Conservation (phyloP, 495 filamentous ascomycete species). For the Penicillium cosmopolitanum region DNA sequence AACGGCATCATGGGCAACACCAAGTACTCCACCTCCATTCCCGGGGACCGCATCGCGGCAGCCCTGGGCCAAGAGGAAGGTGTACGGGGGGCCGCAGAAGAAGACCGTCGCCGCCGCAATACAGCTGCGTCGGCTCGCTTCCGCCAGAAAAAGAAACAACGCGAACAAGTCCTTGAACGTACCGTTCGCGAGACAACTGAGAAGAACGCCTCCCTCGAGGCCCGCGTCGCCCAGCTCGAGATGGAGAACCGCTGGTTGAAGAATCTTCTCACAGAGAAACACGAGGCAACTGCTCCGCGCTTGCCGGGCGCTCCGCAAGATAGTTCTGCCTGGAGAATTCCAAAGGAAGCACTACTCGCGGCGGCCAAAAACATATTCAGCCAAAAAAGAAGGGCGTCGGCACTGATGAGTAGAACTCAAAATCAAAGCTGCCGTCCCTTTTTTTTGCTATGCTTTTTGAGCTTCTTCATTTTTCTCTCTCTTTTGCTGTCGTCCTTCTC, state of each 20-base stretch:
- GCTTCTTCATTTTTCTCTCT: slow-evolving; percentile 5
- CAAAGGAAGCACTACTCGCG: slow-evolving; percentile 18
- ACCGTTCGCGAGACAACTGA: slow-evolving; percentile 89
- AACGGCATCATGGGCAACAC: slow-evolving; percentile 50
- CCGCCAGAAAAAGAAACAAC: slow-evolving; percentile 99
- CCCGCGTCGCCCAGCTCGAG: slow-evolving; percentile 81
- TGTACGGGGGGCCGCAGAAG: slow-evolving; percentile 82
- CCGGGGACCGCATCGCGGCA: slow-evolving; percentile 47
- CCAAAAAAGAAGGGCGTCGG: slow-evolving; percentile 55
- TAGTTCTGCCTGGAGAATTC: slow-evolving; percentile 31
- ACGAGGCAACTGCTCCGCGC: slow-evolving; percentile 46
- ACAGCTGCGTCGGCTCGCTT: slow-evolving; percentile 94
- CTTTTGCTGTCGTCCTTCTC: background rate
- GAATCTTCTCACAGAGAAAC: slow-evolving; percentile 92
- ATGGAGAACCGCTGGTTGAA: slow-evolving; percentile 98
- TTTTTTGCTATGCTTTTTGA: slow-evolving; percentile 18
- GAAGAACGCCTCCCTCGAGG: slow-evolving; percentile 77
- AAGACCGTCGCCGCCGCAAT: slow-evolving; percentile 96
- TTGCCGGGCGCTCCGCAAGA: slow-evolving; percentile 37
- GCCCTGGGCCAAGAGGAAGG: slow-evolving; percentile 46
- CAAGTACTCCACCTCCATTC: slow-evolving; percentile 52
- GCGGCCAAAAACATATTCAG: slow-evolving; percentile 50
- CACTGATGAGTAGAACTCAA: slow-evolving; percentile 39
- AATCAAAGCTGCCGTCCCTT: slow-evolving; percentile 25
- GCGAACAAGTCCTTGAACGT: slow-evolving; percentile 90